These are phyloP conservation scores for Stagonosporopsis rhizophila DNA, from an alignment of 2,329 filamentous ascomycete species.

Conservation along the genomic window DNA sequence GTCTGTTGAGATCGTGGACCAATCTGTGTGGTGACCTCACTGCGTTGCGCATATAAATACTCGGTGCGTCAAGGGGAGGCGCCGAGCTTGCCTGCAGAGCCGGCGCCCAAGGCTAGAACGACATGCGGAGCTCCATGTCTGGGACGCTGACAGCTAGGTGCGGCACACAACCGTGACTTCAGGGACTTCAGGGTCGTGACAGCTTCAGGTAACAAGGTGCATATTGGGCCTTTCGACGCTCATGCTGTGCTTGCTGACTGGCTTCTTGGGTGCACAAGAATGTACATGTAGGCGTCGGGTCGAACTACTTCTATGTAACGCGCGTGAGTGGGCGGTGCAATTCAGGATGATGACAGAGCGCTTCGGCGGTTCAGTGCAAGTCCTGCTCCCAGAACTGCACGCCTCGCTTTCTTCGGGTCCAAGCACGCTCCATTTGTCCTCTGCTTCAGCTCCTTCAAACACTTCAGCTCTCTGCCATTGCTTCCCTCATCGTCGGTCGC, in stretches of 20 bases:
- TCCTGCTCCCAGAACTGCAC: conserved; percentile 2
- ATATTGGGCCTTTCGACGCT: background rate
- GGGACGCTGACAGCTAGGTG: background rate
- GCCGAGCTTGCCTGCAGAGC: conserved; percentile 20
- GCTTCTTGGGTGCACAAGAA: conserved; percentile 12
- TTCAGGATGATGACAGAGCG: conserved; percentile 22
- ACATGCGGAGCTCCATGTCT: conserved; percentile 6
- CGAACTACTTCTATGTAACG: conserved; percentile 6
- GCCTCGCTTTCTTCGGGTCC: conserved; percentile 10
- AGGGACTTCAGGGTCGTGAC: background rate
- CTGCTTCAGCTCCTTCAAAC: conserved; percentile 2
- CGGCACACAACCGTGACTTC: background rate
- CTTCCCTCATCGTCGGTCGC: conserved; percentile 23
- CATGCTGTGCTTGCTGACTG: conserved; percentile 1
- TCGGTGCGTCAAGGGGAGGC: conserved; percentile 15
- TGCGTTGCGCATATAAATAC: conserved; percentile 20
- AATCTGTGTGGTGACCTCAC: conserved; percentile 7
- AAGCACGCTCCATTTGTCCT: conserved; percentile 1
- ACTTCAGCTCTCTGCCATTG: conserved; percentile 2
- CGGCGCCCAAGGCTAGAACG: conserved; percentile 21
- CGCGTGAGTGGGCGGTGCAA: conserved; percentile 20
- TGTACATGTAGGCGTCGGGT: conserved; percentile 14
- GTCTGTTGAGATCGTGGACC: conserved; percentile 4
- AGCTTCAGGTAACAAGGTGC: background rate
- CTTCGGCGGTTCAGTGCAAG: conserved; percentile 12